A percentile compares a stretch with the other conserved stretches of the same genome.
phyloP scores from a whole-genome alignment of 2,329 filamentous ascomycete species.

The Aspergillus fijiensis region DNA sequence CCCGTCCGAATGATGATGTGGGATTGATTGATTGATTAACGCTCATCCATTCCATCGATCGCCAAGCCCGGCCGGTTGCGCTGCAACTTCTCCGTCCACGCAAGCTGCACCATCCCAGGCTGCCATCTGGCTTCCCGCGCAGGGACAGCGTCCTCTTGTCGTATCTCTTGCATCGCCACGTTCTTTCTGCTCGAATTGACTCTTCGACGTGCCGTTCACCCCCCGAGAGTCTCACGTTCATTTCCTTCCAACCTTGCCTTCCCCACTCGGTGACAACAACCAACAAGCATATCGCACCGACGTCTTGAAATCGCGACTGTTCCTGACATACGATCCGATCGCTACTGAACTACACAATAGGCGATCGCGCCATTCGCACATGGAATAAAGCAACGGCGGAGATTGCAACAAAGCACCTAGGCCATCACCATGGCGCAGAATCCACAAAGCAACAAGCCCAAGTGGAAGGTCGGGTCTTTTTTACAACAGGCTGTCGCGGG shows the following conservation, averaged over 20 bases:
- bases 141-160: not conserved
- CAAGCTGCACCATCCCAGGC: conserved; percentile 12
- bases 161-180: not conserved
- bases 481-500: conserved; percentile 89
- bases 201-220: not conserved
- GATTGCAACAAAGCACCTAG: not conserved
- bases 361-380: not conserved
- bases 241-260: conserved; percentile 8
- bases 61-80: conserved; percentile 19
- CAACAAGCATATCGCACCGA: conserved; percentile 11
- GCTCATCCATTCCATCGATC: conserved; percentile 1
- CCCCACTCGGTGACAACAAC: conserved; percentile 15
- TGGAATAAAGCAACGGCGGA: not conserved
- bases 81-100: conserved; percentile 19
- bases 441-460: conserved; percentile 52
- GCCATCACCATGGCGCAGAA: conserved; percentile 34
- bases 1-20: conserved; percentile 6
- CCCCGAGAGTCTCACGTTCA: conserved; percentile 10
- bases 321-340: conserved; percentile 8
- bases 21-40: not conserved
- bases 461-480: conserved; percentile 70
- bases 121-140: not conserved
- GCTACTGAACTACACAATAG: not conserved
- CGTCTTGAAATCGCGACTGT: conserved; percentile 8
- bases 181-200: conserved; percentile 10